Conservation (phyloP, 805 yeast species). For the Candida gorgasii region DNA sequence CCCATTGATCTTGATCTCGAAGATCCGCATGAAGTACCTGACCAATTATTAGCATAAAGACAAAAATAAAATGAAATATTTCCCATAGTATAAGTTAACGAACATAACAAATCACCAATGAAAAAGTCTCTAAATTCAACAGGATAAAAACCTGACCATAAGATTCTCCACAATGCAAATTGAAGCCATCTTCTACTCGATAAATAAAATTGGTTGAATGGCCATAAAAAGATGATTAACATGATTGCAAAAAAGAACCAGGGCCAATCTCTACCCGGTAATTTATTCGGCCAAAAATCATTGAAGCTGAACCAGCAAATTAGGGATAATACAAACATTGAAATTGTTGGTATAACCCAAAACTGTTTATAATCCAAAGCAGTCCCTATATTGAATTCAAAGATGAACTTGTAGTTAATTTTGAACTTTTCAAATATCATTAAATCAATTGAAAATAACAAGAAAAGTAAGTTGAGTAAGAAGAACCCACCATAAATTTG, state of each 20-base stretch:
- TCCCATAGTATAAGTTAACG: slow-evolving; percentile 84
- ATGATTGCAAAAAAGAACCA: slow-evolving; percentile 66
- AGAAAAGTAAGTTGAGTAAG: slow-evolving; percentile 56
- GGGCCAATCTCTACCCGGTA: slow-evolving; percentile 77
- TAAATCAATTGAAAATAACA: slow-evolving; percentile 69
- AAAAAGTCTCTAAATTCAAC: slow-evolving; percentile 95
- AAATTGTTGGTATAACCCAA: slow-evolving; percentile 61
- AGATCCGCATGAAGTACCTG: slow-evolving; percentile 70
- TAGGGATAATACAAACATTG: slow-evolving; percentile 56
- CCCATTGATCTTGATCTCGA: slow-evolving; percentile 76
- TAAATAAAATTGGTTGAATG: slow-evolving; percentile 56
- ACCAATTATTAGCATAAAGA: slow-evolving; percentile 73
- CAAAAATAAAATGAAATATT: slow-evolving; percentile 86
- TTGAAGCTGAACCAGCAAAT: slow-evolving; percentile 76
- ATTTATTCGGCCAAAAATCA: slow-evolving; percentile 59
- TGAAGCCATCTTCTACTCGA: slow-evolving; percentile 79
- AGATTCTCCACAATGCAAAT: slow-evolving; percentile 66
- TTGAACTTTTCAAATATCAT: slow-evolving; percentile 70
- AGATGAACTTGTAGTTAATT: slow-evolving; percentile 88
- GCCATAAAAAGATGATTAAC: slow-evolving; percentile 54
- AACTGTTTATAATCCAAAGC: slow-evolving; percentile 67
- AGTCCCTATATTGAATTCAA: slow-evolving; percentile 76
- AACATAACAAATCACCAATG: slow-evolving; percentile 86
- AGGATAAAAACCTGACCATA: slow-evolving; percentile 84
- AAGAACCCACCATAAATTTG: slow-evolving; percentile 96